Conservation (phyloP, 306 rosid genomes). For the Citrullus amarus region DNA sequence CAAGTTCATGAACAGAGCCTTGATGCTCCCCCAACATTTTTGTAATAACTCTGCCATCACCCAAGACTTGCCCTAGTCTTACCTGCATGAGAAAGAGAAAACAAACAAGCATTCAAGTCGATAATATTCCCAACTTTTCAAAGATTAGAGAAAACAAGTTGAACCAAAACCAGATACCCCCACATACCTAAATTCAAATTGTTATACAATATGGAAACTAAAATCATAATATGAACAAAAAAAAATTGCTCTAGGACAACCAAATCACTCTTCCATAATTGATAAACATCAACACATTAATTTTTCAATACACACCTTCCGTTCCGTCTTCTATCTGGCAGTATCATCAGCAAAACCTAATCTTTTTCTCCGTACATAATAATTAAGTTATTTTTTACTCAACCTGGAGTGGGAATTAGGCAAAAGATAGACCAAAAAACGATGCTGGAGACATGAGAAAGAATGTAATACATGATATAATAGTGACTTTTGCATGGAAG, state of each 20-base stretch:
- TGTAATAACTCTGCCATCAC: conserved; percentile 34
- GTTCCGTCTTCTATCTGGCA: not conserved
- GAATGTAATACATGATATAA: not conserved
- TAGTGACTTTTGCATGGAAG: not conserved
- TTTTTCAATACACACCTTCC: not conserved
- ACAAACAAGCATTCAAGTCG: not conserved
- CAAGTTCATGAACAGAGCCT: conserved; percentile 40
- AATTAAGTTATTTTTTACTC: not conserved
- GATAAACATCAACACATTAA: not conserved
- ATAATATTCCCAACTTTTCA: not conserved
- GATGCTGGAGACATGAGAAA: not conserved
- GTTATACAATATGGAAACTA: not conserved
- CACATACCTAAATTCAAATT: not conserved
- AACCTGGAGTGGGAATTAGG: not conserved
- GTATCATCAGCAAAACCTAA: not conserved
- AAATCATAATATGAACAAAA: not conserved
- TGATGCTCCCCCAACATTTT: conserved; percentile 31
- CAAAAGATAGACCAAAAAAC: not conserved
- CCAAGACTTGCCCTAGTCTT: conserved; percentile 39
- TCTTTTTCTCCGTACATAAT: not conserved
- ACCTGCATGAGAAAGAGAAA: conserved; percentile 20
- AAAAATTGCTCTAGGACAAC: not conserved
- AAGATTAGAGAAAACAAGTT: not conserved
- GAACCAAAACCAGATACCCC: not conserved
- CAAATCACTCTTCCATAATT: not conserved